These are phyloP conservation scores for Lachancea meyersii DNA, from an alignment of 805 yeast species.

Conservation along the genomic window DNA sequence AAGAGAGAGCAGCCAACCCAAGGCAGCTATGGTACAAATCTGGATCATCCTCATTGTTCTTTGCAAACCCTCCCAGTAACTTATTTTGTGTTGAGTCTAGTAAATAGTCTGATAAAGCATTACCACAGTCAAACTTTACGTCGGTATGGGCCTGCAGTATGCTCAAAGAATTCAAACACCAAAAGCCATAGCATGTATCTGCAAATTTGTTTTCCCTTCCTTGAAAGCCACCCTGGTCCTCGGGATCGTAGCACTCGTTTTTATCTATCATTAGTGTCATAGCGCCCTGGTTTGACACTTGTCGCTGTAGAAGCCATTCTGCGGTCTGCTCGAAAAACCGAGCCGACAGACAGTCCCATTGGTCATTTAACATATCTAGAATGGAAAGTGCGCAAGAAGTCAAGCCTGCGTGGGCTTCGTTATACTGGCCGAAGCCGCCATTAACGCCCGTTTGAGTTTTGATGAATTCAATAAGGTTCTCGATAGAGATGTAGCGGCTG, in stretches of 20 bases:
- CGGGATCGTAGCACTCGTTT: slow-evolving; percentile 37
- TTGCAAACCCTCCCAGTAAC: slow-evolving; percentile 72
- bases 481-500: slow-evolving; percentile 39
- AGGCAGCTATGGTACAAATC: slow-evolving; percentile 67
- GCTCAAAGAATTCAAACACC: slow-evolving; percentile 60
- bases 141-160: slow-evolving; percentile 31
- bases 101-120: slow-evolving; percentile 35
- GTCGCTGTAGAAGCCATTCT: slow-evolving; percentile 61
- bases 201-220: slow-evolving; percentile 81
- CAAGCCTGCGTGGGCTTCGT: slow-evolving; percentile 81
- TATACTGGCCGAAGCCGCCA: slow-evolving; percentile 65
- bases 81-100: slow-evolving; percentile 51
- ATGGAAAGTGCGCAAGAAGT: slow-evolving; percentile 78
- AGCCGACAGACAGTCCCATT: slow-evolving; percentile 1
- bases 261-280: slow-evolving; percentile 15
- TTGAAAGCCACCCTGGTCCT: slow-evolving; percentile 72
- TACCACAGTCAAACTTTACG: background rate
- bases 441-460: slow-evolving; percentile 36
- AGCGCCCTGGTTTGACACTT: slow-evolving; percentile 32
- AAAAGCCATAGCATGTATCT: slow-evolving; percentile 85
- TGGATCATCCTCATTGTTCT: slow-evolving; percentile 55
- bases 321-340: slow-evolving; percentile 37
- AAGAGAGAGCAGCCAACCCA: slow-evolving; percentile 49
- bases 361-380: slow-evolving; percentile 16
- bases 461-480: slow-evolving; percentile 37